Evolutionary conservation across 1,139 yeast species (phyloP).

Genomic region (Yamadazyma oceani): DNA sequence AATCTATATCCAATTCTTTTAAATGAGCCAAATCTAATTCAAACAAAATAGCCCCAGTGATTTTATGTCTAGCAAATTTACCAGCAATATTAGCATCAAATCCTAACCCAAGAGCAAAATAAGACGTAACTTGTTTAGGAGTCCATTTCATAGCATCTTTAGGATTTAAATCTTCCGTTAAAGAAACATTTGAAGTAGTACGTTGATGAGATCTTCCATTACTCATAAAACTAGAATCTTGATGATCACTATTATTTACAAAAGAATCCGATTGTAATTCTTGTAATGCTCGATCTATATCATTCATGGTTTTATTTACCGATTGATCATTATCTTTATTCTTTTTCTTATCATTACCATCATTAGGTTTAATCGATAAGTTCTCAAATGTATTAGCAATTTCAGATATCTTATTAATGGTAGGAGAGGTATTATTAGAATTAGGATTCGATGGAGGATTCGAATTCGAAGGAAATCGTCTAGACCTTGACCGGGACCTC

Average conservation of each 20-base stretch:
- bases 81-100: conserved; percentile 73
- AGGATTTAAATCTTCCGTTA: conserved; percentile 48
- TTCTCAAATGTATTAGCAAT: conserved; percentile 21
- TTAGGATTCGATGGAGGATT: conserved; percentile 14
- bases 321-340: conserved; percentile 8
- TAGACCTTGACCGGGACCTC: conserved; percentile 50
- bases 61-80: conserved; percentile 82
- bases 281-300: conserved; percentile 80
- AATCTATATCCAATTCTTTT: conserved; percentile 86
- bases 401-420: conserved; percentile 8
- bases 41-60: conserved; percentile 79
- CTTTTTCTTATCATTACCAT: conserved; percentile 1
- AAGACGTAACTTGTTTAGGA: conserved; percentile 79
- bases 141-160: conserved; percentile 67
- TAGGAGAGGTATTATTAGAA: conserved; percentile 12
- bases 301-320: conserved; percentile 65
- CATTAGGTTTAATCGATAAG: conserved; percentile 11
- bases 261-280: conserved; percentile 52
- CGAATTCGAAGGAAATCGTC: conserved; percentile 42
- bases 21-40: conserved; percentile 84
- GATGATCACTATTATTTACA: conserved; percentile 3
- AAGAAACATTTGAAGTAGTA: conserved; percentile 16
- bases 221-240: background rate
- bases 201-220: conserved; percentile 11
- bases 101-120: conserved; percentile 65